Evolutionary conservation across 139 green algal genomes (phyloP), one percentile per base, ranked within the genome.

Genomic region (Haematococcus lacustris): DNA sequence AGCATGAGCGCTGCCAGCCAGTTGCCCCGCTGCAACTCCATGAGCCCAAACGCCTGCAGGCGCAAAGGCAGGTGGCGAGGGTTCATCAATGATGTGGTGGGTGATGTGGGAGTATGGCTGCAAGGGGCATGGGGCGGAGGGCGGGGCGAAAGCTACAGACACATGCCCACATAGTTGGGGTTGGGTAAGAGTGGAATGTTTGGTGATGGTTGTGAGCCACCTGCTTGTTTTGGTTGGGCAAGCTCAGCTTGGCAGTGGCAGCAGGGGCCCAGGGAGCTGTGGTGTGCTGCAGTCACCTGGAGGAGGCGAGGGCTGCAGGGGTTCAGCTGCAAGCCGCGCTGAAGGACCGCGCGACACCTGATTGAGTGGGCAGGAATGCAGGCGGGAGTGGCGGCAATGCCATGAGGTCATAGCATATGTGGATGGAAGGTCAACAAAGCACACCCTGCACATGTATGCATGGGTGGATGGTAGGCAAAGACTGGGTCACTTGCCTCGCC

Each of bases 1-100:
- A 95, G 70, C 59, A 77, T 77, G 0, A 92, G 68, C 0, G 90
- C 89, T 23, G 86, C 83, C 40, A 87, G 73, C 59, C 80, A 73
- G 72, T 95, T 95, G 74, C 86, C 85, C 3, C 75, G 76, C 71
- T 93, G 85, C 32, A 95, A 84, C 76, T 95, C 90, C 73, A 94
- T 80, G 5, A 95, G 76, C 0, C 90, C 90, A 83, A 85, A 95
- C 1, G 89, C 87, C 81, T 93, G 83, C n/a, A n/a, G n/a, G n/a
- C n/a, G n/a, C n/a, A 21, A 61, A 69, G 28, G 9, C 2, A n/a
- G 2, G 51, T 0, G 7, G 39, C 3, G 1, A 51, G 2, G 23
- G 1, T 13, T 26, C 3, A 0, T 3, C 3, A 3, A 3, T 61
- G 1, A 37, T 3, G 0, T 28, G 13, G 47, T 57, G 13, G 47